Evolutionary conservation across 2,329 filamentous ascomycete genomes (phyloP).

Genomic region (Emmonsiellopsis sp.): DNA sequence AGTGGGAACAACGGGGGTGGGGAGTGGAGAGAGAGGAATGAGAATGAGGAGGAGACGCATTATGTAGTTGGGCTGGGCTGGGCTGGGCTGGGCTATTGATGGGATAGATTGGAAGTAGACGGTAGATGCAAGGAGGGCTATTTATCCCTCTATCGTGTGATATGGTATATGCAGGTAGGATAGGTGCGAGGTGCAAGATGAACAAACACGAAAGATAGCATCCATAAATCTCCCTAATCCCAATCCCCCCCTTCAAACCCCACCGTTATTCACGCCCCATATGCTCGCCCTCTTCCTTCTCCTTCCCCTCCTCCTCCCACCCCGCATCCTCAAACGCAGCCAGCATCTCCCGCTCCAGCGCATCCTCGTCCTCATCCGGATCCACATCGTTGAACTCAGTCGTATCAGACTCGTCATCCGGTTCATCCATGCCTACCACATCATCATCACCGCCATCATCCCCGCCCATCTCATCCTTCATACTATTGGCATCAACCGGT

Average conservation of each 20-base stretch:
- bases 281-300: slow-evolving; percentile 21
- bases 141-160: too few species aligned
- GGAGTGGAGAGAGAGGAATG: background rate
- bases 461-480: slow-evolving; percentile 48
- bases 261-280: background rate
- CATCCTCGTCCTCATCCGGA: slow-evolving; percentile 32
- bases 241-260: background rate
- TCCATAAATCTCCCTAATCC: background rate
- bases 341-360: slow-evolving; percentile 46
- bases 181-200: too few species aligned
- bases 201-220: too few species aligned
- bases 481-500: slow-evolving; percentile 27
- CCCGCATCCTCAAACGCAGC: slow-evolving; percentile 45
- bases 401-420: slow-evolving; percentile 13
- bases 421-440: slow-evolving; percentile 16
- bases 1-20: background rate
- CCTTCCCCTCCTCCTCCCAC: slow-evolving; percentile 25
- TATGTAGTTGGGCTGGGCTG: too few species aligned
- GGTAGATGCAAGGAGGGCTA: too few species aligned
- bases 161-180: too few species aligned
- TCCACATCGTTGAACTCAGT: slow-evolving; percentile 6
- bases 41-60: background rate
- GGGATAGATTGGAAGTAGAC: too few species aligned
- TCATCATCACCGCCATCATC: slow-evolving; percentile 27
- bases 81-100: too few species aligned